Conservation (phyloP, 208 protist genomes). For the Acanthamoeba castellanii region DNA sequence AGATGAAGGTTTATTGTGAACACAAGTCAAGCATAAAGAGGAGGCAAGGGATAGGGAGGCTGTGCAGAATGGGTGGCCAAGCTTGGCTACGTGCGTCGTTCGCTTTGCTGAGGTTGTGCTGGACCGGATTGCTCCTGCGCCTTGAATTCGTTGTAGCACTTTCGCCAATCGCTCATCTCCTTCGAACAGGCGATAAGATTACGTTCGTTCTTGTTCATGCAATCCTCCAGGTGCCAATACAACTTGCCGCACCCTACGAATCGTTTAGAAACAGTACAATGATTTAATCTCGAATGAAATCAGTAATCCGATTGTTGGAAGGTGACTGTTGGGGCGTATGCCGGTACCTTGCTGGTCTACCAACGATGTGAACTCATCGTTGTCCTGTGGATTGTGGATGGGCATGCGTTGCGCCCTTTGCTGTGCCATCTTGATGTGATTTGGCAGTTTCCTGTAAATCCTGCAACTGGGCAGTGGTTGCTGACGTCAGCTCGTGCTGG, state of each 20-base stretch:
- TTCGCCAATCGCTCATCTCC: slow-evolving; percentile 20
- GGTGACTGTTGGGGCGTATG: no score
- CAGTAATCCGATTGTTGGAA: background rate
- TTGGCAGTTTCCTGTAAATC: background rate
- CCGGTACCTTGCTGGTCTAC: slow-evolving; percentile 40
- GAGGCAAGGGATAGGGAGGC: background rate
- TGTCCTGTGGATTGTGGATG: slow-evolving; percentile 19
- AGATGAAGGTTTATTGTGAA: background rate
- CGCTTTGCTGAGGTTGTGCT: background rate
- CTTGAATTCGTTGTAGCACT: slow-evolving; percentile 38
- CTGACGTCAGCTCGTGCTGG: no score
- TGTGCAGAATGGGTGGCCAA: no score
- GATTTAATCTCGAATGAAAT: background rate
- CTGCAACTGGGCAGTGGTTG: background rate
- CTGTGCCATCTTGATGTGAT: background rate
- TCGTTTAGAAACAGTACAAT: background rate
- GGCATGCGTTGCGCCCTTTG: background rate
- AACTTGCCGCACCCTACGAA: slow-evolving; percentile 30
- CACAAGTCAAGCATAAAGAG: background rate
- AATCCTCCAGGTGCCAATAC: slow-evolving; percentile 43
- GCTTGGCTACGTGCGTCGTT: background rate
- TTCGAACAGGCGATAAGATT: slow-evolving; percentile 55
- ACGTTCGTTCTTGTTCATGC: slow-evolving; percentile 51
- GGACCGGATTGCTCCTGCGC: background rate
- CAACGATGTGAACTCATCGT: slow-evolving; percentile 40